Conservation (phyloP, 495 filamentous ascomycete species). For the Lasiosphaeria ovina region DNA sequence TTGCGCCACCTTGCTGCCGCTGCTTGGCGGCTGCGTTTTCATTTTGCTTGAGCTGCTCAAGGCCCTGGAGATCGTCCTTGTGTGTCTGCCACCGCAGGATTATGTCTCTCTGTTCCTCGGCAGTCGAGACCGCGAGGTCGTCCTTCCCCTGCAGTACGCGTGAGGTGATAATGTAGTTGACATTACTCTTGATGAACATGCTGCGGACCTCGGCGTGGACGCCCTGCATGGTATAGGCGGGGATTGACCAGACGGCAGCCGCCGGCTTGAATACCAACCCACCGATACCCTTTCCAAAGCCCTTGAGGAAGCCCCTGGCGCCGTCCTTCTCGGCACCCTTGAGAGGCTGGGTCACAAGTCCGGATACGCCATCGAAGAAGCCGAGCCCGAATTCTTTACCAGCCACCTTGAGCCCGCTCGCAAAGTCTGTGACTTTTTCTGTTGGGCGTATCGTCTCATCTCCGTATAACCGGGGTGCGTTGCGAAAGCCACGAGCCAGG, state of each 20-base stretch:
- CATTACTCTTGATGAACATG: constrained; percentile 57
- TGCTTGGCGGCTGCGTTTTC: constrained; percentile 18
- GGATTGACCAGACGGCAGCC: constrained; percentile 64
- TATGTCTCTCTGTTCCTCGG: constrained; percentile 56
- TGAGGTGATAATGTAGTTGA: constrained; percentile 70
- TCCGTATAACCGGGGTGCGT: constrained; percentile 75
- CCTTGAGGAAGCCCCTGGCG: constrained; percentile 66
- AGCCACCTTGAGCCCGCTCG: constrained; percentile 64
- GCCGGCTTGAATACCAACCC: constrained; percentile 68
- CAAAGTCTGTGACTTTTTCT: constrained; percentile 68
- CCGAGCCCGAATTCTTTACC: constrained; percentile 67
- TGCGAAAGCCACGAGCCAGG: constrained; percentile 81
- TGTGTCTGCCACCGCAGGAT: constrained; percentile 55
- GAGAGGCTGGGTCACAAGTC: constrained; percentile 67
- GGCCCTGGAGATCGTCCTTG: constrained; percentile 52
- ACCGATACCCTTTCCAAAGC: constrained; percentile 71
- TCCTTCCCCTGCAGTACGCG: constrained; percentile 70
- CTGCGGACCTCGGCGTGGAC: constrained; percentile 71
- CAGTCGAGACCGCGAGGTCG: constrained; percentile 49
- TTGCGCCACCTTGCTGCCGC: neutral
- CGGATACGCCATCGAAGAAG: constrained; percentile 68
- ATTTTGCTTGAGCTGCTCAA: constrained; percentile 39
- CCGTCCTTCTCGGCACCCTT: constrained; percentile 68
- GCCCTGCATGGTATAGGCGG: constrained; percentile 72
- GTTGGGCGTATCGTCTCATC: constrained; percentile 67